Percentiles rank a stretch among this genome's conserved stretches.
Evolutionary conservation across 352 stramenopile genomes (phyloP).

Genomic region (Phytopythium vexans): DNA sequence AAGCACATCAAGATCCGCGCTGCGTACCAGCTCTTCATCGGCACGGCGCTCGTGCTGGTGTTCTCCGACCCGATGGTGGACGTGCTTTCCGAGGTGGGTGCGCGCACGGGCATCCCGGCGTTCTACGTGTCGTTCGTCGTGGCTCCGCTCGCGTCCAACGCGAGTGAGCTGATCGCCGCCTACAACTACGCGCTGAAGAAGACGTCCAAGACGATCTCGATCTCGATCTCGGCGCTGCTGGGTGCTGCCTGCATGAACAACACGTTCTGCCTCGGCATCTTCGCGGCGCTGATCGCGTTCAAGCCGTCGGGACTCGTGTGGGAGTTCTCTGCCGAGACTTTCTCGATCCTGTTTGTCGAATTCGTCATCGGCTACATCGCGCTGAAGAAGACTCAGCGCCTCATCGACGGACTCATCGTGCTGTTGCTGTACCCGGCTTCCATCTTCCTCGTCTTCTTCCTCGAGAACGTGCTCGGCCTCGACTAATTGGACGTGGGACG

Average conservation of each 20-base stretch:
- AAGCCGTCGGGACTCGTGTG: slow-evolving; percentile 91
- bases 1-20: slow-evolving; percentile 93
- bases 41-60: slow-evolving; percentile 92
- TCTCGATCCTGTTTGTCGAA: slow-evolving; percentile 96
- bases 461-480: slow-evolving; percentile 91
- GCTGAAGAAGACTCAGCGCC: slow-evolving; percentile 87
- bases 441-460: slow-evolving; percentile 88
- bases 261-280: slow-evolving; percentile 98
- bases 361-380: slow-evolving; percentile 82
- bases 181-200: slow-evolving; percentile 98
- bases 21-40: slow-evolving; percentile 92
- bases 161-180: slow-evolving; percentile 96
- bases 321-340: slow-evolving; percentile 97
- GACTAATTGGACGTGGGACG: slow-evolving; percentile 55
- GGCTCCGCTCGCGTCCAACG: slow-evolving; percentile 97
- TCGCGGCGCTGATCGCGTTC: slow-evolving; percentile 96
- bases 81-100: slow-evolving; percentile 93
- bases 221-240: slow-evolving; percentile 92
- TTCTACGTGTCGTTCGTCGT: slow-evolving; percentile 99
- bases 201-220: slow-evolving; percentile 96
- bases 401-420: slow-evolving; percentile 81
- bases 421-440: slow-evolving; percentile 92
- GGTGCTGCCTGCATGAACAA: slow-evolving; percentile 99
- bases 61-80: slow-evolving; percentile 99
- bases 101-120: slow-evolving; percentile 85